Conservation (phyloP, 345 rosid species). For the Boechera divaricarpa region DNA sequence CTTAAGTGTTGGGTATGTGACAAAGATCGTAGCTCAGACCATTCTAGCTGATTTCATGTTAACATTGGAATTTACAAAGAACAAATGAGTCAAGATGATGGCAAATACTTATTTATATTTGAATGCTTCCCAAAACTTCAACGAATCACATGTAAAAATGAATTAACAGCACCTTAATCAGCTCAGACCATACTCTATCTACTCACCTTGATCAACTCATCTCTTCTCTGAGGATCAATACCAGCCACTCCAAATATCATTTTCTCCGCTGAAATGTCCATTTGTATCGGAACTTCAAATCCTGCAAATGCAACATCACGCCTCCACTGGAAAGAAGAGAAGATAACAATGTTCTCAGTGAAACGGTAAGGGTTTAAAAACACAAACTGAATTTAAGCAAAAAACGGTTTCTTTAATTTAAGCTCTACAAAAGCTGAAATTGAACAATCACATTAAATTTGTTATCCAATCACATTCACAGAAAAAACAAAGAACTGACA, state of each 20-base stretch:
- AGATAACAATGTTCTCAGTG: background rate
- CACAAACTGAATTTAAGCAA: background rate
- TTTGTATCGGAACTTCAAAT: conserved; percentile 93
- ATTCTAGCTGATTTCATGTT: background rate
- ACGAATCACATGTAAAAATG: background rate
- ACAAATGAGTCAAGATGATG: background rate
- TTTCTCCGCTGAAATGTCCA: conserved; percentile 89
- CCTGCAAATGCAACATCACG: conserved; percentile 98
- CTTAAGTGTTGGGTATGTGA: background rate
- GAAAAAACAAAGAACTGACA: background rate
- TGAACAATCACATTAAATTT: background rate
- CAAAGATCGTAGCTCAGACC: background rate
- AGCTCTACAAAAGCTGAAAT: background rate
- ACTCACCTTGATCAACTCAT: conserved; percentile 79
- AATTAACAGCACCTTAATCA: background rate
- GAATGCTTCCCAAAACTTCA: background rate
- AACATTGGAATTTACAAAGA: background rate
- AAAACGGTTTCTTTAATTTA: background rate
- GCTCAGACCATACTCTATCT: background rate
- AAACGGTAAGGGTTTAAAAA: background rate
- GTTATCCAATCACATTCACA: conserved; percentile 19
- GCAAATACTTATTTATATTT: background rate
- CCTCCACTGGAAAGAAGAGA: conserved; percentile 70
- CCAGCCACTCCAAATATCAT: conserved; percentile 92
- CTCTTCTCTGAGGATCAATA: conserved; percentile 84